These are phyloP conservation scores for Lagenidium giganteum DNA, from an alignment of 352 stramenopile species.

Conservation along the genomic window DNA sequence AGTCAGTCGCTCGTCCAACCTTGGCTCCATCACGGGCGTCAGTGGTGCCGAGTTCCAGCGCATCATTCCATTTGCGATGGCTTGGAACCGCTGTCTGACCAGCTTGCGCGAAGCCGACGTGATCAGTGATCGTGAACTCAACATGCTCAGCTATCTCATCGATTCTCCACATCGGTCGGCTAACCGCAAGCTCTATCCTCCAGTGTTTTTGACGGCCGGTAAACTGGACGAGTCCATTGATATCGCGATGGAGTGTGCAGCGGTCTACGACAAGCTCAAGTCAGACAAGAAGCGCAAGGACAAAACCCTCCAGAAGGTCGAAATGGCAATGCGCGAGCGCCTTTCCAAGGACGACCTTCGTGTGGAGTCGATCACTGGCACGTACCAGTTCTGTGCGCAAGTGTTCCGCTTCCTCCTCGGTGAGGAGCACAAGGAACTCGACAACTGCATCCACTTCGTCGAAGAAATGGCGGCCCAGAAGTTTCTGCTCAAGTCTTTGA, in stretches of 20 bases:
- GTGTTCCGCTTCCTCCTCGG: conserved; percentile 73
- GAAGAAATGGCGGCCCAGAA: conserved; percentile 77
- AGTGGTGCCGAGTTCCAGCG: conserved; percentile 80
- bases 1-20: conserved; percentile 39
- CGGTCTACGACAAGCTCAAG: conserved; percentile 79
- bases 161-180: conserved; percentile 75
- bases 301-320: conserved; percentile 83
- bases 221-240: conserved; percentile 85
- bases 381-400: conserved; percentile 86
- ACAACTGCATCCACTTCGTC: conserved; percentile 84
- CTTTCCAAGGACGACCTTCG: conserved; percentile 82
- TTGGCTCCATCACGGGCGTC: conserved; percentile 72
- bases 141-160: conserved; percentile 84
- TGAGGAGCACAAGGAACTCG: conserved; percentile 79
- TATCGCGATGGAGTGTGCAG: conserved; percentile 75
- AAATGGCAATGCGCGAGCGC: conserved; percentile 84
- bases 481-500: conserved; percentile 75
- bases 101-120: conserved; percentile 80
- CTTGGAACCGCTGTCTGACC: conserved; percentile 76
- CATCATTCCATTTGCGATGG: conserved; percentile 84
- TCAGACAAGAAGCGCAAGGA: conserved; percentile 84
- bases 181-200: conserved; percentile 74
- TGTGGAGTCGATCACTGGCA: conserved; percentile 74
- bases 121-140: conserved; percentile 80
- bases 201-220: conserved; percentile 80